phyloP scores from a whole-genome alignment of 192 early-diverging fungal species.

The Radiomyces spectabilis region DNA sequence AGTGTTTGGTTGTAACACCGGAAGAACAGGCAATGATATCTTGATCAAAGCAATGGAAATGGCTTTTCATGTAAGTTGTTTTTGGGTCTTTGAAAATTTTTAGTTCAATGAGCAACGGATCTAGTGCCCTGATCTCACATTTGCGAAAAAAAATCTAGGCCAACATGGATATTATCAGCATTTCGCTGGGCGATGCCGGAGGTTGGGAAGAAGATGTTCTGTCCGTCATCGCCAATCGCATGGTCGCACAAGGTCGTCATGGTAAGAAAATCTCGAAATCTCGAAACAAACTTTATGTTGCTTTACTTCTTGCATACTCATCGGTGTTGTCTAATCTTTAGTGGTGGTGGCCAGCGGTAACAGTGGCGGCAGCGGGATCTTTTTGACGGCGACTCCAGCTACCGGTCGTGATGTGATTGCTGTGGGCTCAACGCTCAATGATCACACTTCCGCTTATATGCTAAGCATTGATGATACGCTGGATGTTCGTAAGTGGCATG shows the following conservation, averaged over 20 bases:
- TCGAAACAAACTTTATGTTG: neutral
- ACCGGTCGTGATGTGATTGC: conserved; percentile 42
- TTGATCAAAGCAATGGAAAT: conserved; percentile 52
- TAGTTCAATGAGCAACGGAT: neutral
- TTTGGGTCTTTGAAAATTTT: neutral
- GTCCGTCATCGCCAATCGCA: conserved; percentile 44
- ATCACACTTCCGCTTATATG: no score
- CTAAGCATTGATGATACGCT: no score
- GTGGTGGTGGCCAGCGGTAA: conserved; percentile 74
- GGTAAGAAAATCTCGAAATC: conserved; percentile 1
- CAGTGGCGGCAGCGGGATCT: conserved; percentile 54
- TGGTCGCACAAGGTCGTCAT: conserved; percentile 33
- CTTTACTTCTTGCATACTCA: no score
- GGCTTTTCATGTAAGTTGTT: conserved; percentile 15
- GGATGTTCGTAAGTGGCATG: no score
- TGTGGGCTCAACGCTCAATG: no score
- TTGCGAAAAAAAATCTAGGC: no score
- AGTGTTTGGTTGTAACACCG: conserved; percentile 45
- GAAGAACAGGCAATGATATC: conserved; percentile 38
- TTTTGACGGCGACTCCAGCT: conserved; percentile 40
- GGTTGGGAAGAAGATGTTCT: conserved; percentile 55
- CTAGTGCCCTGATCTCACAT: no score
- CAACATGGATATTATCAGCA: conserved; percentile 55
- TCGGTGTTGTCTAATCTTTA: no score
- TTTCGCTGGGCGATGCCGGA: conserved; percentile 54